A percentile compares a stretch with the other conserved stretches of the same genome.
These are phyloP conservation scores for Linnemannia schmuckeri DNA, from an alignment of 192 early-diverging fungal genomes.

Conservation along the genomic window DNA sequence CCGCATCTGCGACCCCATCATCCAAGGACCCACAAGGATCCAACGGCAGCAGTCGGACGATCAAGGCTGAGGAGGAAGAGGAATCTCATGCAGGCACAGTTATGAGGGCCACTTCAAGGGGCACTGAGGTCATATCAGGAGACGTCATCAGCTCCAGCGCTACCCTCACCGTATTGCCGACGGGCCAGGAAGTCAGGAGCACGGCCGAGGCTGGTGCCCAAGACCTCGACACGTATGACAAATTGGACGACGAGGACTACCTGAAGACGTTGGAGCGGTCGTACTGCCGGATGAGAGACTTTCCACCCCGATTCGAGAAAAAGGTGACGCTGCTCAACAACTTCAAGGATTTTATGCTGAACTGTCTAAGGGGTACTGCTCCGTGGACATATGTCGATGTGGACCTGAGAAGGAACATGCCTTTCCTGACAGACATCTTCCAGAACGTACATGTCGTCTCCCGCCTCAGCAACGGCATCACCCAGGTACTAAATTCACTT, in stretches of 20 bases:
- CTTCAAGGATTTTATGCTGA: conserved; percentile 41
- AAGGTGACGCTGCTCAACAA: conserved; percentile 16
- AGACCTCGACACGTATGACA: conserved; percentile 21
- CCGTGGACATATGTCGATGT: conserved; percentile 38
- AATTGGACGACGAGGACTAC: conserved; percentile 29
- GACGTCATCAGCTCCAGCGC: background rate
- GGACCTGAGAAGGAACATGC: conserved; percentile 16
- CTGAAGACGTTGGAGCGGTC: conserved; percentile 17
- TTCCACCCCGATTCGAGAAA: conserved; percentile 24
- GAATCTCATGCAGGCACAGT: background rate
- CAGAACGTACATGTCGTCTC: conserved; percentile 28
- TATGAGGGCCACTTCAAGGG: background rate
- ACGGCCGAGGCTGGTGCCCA: background rate
- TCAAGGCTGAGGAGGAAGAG: background rate
- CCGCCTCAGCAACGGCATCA: conserved; percentile 47
- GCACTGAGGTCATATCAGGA: background rate
- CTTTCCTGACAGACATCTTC: conserved; percentile 40
- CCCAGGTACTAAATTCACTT: conserved; percentile 27
- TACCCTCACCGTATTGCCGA: background rate
- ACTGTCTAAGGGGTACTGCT: background rate
- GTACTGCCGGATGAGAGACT: conserved; percentile 11
- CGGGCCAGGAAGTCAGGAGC: background rate
- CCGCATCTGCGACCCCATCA: background rate
- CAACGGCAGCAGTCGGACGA: background rate
- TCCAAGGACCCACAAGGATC: background rate